A percentile compares a stretch with the other conserved stretches of the same genome.
Conservation (phyloP, 306 rosid species). For the Trifolium repens region DNA sequence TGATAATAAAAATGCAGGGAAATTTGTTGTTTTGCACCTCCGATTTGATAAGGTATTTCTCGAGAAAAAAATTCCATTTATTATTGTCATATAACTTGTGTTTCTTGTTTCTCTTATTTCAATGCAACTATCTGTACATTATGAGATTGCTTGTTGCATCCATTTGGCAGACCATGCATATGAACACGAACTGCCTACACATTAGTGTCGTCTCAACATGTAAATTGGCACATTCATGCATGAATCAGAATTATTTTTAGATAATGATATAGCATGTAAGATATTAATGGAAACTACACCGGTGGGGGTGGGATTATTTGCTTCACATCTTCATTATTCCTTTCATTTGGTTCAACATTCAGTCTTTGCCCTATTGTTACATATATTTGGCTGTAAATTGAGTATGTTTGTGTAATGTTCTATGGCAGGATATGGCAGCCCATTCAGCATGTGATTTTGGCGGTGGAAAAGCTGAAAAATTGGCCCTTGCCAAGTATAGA, state of each 20-base stretch:
- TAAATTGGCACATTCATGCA: background rate
- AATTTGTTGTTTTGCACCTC: slow-evolving; percentile 88
- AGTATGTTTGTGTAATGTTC: slow-evolving; percentile 15
- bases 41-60: slow-evolving; percentile 89
- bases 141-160: background rate
- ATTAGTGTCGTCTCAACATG: background rate
- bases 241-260: background rate
- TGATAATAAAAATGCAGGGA: slow-evolving; percentile 52
- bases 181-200: background rate
- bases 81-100: background rate
- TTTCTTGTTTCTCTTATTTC: background rate
- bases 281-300: too few relatives aligned
- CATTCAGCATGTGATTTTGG: slow-evolving; percentile 99
- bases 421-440: slow-evolving; percentile 95
- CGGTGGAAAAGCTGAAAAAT: slow-evolving; percentile 91
- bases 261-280: background rate
- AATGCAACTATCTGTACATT: background rate
- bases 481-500: slow-evolving; percentile 91
- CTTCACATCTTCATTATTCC: too few relatives aligned
- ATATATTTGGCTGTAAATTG: slow-evolving; percentile 15
- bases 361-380: background rate
- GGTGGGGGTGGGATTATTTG: too few relatives aligned
- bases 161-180: background rate
- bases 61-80: background rate
- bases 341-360: background rate